Percentiles rank a stretch among this genome's conserved stretches.
Evolutionary conservation across 345 rosid genomes (phyloP).

Genomic region (Abelmoschus esculentus): DNA sequence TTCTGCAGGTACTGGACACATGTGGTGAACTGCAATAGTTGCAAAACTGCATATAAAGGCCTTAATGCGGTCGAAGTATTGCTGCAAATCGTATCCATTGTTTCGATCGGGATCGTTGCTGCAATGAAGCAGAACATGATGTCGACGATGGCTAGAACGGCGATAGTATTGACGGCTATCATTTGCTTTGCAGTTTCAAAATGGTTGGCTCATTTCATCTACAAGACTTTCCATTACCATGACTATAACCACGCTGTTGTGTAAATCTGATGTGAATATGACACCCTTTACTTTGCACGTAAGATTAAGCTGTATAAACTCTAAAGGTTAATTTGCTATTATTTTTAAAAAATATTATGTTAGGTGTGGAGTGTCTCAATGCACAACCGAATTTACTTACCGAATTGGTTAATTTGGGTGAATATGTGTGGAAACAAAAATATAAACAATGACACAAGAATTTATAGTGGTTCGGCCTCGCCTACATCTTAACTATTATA

Average conservation of each 20-base stretch:
- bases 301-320: too few relatives aligned
- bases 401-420: too few relatives aligned
- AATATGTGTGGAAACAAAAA: too few relatives aligned
- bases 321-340: too few relatives aligned
- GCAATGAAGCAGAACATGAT: constrained; percentile 35
- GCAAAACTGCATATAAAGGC: constrained; percentile 50
- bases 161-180: constrained; percentile 37
- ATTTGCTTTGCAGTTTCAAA: constrained; percentile 60
- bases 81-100: constrained; percentile 48
- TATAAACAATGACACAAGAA: too few relatives aligned
- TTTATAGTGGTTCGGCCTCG: too few relatives aligned
- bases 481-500: too few relatives aligned
- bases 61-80: constrained; percentile 51
- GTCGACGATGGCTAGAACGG: constrained; percentile 37
- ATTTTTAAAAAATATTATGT: too few relatives aligned
- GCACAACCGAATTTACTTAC: too few relatives aligned
- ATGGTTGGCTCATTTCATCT: constrained; percentile 65
- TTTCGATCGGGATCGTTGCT: constrained; percentile 47
- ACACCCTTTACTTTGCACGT: background rate
- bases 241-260: constrained; percentile 65
- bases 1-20: constrained; percentile 69
- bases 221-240: constrained; percentile 64
- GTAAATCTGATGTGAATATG: constrained; percentile 10
- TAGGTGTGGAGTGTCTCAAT: too few relatives aligned
- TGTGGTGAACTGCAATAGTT: constrained; percentile 75